Base-by-base conservation (phyloP, 1,284 basidiomycete species). In the Fistulinella cinereoalba region DNA sequence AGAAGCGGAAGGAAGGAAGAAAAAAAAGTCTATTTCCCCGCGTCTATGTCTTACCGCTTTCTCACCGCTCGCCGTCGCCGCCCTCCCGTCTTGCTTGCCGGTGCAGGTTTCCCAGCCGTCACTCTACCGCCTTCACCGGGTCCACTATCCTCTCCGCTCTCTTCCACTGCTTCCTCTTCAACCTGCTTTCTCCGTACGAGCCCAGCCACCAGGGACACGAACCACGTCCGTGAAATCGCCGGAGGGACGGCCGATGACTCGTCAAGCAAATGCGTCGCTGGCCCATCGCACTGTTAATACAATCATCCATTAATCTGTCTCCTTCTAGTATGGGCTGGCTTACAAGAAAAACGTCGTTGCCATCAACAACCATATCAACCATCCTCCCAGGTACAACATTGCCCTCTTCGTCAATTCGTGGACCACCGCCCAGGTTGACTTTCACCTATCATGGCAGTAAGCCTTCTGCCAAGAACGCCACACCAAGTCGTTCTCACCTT, bases 301-400 rank as follows among this genome's bases (percentile, higher is more conserved):
- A 48, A 34, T 33, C 31, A 29, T 46, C 27, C 38, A 27, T 64
- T 47, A 56, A 37, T 29, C 21, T 41, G 23, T 40, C 42, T 29
- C 50, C n/a, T 43, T 27, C 39, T 44, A 27, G 25, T 49, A 45
- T 52, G 38, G 43, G 43, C 29, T 29, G 22, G 78, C 85, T 65
- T 59, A 89, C 87, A 49, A 90, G 75, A 66, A 79, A 89, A 29
- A 89, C 85, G 39, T 80, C 63, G 47, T 76, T 69, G 33, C 79
- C 79, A 52, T 89, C 84, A 4, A 91, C 88, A n/a, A 89, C 73
- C 79, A 90, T 80, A 48, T 90, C 88, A 46, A 90, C 70, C 65
- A 69, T 73, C 62, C 72, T 76, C 1, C 78, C 77, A 15, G 64
- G 55, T 6, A 73, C 57, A 15, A 65, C 56, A 51, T 77, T 79